A percentile compares a stretch with the other conserved stretches of the same genome.
Conservation (phyloP, 116 monocot genomes). For the Zostera marina region DNA sequence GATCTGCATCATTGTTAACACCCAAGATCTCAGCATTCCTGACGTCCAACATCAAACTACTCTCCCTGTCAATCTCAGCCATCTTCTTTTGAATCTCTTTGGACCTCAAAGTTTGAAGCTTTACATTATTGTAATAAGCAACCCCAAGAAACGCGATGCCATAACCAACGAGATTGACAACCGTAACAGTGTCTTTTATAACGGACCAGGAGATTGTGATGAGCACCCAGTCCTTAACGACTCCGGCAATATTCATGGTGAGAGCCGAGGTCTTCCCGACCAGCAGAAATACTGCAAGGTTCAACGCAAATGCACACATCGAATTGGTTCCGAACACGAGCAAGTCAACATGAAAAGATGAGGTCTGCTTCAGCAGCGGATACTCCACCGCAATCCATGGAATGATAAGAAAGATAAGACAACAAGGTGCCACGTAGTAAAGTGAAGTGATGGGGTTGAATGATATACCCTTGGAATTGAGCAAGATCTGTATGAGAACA, state of each 20-base stretch:
- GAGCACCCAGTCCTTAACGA: conserved; percentile 63
- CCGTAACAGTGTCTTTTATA: conserved; percentile 30
- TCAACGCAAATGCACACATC: conserved; percentile 38
- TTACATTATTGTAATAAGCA: conserved; percentile 81
- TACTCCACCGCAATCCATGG: conserved; percentile 33
- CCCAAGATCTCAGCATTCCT: too few species aligned
- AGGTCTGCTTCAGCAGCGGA: conserved; percentile 10
- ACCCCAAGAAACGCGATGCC: conserved; percentile 34
- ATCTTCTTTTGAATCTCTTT: conserved; percentile 19
- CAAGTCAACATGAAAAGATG: conserved; percentile 21
- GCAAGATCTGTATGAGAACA: conserved; percentile 39
- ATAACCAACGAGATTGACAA: conserved; percentile 29
- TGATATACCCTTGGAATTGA: conserved; percentile 30
- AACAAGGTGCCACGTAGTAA: conserved; percentile 43
- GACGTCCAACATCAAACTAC: too few species aligned
- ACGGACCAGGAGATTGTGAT: conserved; percentile 61
- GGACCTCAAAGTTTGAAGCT: conserved; percentile 71
- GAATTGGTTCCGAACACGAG: conserved; percentile 36
- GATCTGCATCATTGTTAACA: too few species aligned
- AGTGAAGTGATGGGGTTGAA: conserved; percentile 43
- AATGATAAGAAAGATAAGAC: conserved; percentile 24
- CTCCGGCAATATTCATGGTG: conserved; percentile 47
- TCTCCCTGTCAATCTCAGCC: background rate
- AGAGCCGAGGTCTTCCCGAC: conserved; percentile 44
- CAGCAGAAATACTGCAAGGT: conserved; percentile 39